Percentiles rank a stretch among this genome's conserved stretches.
Evolutionary conservation across 164 flowering plant species (phyloP).

Genomic region (Stephania yunnanensis): DNA sequence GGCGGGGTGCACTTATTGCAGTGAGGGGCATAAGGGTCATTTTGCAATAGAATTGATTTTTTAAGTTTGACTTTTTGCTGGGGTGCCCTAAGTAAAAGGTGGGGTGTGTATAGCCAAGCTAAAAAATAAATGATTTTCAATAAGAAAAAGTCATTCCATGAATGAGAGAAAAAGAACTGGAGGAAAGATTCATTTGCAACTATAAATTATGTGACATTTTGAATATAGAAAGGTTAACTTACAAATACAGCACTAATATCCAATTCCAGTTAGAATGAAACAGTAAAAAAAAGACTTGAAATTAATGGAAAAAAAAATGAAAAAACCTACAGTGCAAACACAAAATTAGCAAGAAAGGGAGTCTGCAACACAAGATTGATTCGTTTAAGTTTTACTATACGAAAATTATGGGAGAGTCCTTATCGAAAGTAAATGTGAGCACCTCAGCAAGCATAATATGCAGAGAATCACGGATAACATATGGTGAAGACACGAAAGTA

Average conservation of each 20-base stretch:
- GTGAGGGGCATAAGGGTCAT: no score
- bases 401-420: not conserved
- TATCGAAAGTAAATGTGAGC: not conserved
- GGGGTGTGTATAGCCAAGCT: no score
- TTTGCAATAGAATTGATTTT: no score
- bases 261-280: not conserved
- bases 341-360: not conserved
- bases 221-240: not conserved
- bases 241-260: not conserved
- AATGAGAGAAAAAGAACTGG: not conserved
- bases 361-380: not conserved
- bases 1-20: no score
- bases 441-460: not conserved
- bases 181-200: not conserved
- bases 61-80: no score
- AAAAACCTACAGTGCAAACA: not conserved
- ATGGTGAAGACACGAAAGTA: not conserved
- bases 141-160: not conserved
- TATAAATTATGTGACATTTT: not conserved
- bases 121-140: not conserved
- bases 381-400: not conserved
- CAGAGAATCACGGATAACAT: not conserved
- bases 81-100: no score
- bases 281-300: not conserved
- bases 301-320: not conserved